Evolutionary conservation across 768 basidiomycete species (phyloP).

Genomic region (Mycena vitilis): DNA sequence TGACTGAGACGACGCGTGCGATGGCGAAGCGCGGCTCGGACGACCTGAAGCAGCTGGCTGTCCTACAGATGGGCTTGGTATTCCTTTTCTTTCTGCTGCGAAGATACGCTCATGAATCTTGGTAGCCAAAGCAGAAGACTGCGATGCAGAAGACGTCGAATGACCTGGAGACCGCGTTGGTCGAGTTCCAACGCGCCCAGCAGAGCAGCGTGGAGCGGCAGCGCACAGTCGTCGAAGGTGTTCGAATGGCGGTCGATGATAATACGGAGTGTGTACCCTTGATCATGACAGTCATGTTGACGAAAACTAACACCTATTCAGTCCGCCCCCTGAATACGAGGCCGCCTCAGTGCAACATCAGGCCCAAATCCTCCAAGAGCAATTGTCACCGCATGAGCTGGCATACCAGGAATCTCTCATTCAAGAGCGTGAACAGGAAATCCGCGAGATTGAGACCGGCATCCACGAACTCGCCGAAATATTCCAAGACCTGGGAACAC

Average conservation of each 20-base stretch:
- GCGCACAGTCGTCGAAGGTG: constrained; percentile 87
- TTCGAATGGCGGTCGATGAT: constrained; percentile 87
- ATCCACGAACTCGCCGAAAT: constrained; percentile 97
- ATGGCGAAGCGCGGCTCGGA: constrained; percentile 97
- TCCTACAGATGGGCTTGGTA: constrained; percentile 72
- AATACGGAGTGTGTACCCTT: constrained; percentile 45
- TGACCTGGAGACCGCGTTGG: constrained; percentile 89
- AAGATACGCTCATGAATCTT: neutral
- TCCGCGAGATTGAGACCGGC: constrained; percentile 95
- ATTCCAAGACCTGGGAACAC: constrained; percentile 93
- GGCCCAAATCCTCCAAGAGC: constrained; percentile 74
- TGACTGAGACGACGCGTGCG: constrained; percentile 93
- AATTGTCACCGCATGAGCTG: constrained; percentile 88
- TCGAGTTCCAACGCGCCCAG: constrained; percentile 92
- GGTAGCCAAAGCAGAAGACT: constrained; percentile 82
- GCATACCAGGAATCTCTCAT: constrained; percentile 96
- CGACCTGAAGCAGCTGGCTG: constrained; percentile 89
- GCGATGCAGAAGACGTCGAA: constrained; percentile 92
- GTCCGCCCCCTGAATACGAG: constrained; percentile 47
- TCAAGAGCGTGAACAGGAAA: constrained; percentile 95
- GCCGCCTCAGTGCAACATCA: constrained; percentile 71
- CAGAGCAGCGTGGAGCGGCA: constrained; percentile 91
- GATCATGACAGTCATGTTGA: neutral
- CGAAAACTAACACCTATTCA: neutral
- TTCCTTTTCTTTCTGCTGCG: constrained; percentile 36